Percentiles rank a stretch among this genome's conserved stretches.
phyloP scores from a whole-genome alignment of 192 early-diverging fungal species.

The Entophlyctis luteolus region DNA sequence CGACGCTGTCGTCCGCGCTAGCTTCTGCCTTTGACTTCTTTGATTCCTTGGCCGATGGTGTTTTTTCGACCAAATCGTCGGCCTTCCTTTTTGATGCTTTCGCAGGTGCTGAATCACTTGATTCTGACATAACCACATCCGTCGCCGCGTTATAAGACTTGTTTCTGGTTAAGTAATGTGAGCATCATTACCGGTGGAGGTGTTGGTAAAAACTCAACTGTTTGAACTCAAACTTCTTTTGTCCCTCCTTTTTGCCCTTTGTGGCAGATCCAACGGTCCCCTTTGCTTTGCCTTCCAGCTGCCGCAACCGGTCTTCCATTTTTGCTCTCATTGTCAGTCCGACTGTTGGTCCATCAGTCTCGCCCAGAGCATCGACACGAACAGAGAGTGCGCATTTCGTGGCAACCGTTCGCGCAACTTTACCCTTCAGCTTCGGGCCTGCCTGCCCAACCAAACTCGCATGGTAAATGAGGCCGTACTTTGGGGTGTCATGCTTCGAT shows the following conservation, averaged over 20 bases:
- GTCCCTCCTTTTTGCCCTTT: conserved; percentile 64
- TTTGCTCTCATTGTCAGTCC: conserved; percentile 83
- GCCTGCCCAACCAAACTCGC: conserved; percentile 93
- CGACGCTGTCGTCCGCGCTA: conserved; percentile 42
- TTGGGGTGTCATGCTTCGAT: conserved; percentile 93
- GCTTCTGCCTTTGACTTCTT: conserved; percentile 44
- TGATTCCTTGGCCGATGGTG: conserved; percentile 39
- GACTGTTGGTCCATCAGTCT: conserved; percentile 61
- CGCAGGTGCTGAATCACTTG: background rate
- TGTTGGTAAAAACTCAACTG: background rate
- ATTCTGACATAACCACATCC: conserved; percentile 32
- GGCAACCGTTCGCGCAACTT: conserved; percentile 91
- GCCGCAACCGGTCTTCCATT: conserved; percentile 81
- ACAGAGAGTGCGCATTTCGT: conserved; percentile 87
- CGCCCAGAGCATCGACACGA: conserved; percentile 85
- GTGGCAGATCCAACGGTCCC: conserved; percentile 55
- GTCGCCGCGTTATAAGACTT: conserved; percentile 45
- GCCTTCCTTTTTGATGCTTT: conserved; percentile 9
- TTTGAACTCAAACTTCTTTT: conserved; percentile 58
- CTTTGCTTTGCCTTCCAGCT: conserved; percentile 80
- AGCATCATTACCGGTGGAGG: background rate
- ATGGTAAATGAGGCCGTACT: conserved; percentile 97
- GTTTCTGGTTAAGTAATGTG: background rate
- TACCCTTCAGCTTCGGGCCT: conserved; percentile 93
- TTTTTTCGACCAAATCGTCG: conserved; percentile 51